Conservation (phyloP, 1,139 yeast species). For the Debaryomyces sp. region DNA sequence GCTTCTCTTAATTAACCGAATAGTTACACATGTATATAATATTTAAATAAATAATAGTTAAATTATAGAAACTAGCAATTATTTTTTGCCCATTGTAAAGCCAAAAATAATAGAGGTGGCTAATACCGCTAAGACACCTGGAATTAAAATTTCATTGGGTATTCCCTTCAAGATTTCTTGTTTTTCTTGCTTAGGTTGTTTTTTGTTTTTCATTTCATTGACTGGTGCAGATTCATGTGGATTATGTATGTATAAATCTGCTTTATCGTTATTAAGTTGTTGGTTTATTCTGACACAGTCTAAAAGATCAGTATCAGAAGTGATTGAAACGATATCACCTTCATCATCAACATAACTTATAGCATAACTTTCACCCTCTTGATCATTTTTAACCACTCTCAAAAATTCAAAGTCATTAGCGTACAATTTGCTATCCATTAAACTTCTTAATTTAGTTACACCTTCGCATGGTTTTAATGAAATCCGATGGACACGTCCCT, state of each 20-base stretch:
- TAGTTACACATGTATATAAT: slow-evolving; percentile 9
- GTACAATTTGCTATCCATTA: slow-evolving; percentile 49
- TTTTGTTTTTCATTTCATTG: slow-evolving; percentile 19
- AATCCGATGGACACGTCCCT: slow-evolving; percentile 64
- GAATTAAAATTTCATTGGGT: slow-evolving; percentile 60
- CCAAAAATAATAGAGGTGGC: slow-evolving; percentile 63
- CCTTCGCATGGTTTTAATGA: slow-evolving; percentile 37
- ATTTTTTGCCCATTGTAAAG: slow-evolving; percentile 47
- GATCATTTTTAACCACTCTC: slow-evolving; percentile 18
- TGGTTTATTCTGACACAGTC: slow-evolving; percentile 69
- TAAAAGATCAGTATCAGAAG: slow-evolving; percentile 69
- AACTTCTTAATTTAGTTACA: slow-evolving; percentile 29
- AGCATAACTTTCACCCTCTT: slow-evolving; percentile 50
- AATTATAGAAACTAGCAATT: slow-evolving; percentile 4
- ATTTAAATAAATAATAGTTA: slow-evolving; percentile 2
- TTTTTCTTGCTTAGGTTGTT: slow-evolving; percentile 15
- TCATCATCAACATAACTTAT: slow-evolving; percentile 85
- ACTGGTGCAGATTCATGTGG: slow-evolving; percentile 52
- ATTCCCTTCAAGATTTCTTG: slow-evolving; percentile 53
- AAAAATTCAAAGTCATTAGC: slow-evolving; percentile 48
- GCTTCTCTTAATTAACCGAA: slow-evolving; percentile 7
- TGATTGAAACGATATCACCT: slow-evolving; percentile 77
- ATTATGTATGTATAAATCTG: slow-evolving; percentile 74
- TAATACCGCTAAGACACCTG: slow-evolving; percentile 63
- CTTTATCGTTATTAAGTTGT: slow-evolving; percentile 55